These are phyloP conservation scores for Penicillium cosmopolitanum DNA, from an alignment of 495 filamentous ascomycete species.

Conservation along the genomic window DNA sequence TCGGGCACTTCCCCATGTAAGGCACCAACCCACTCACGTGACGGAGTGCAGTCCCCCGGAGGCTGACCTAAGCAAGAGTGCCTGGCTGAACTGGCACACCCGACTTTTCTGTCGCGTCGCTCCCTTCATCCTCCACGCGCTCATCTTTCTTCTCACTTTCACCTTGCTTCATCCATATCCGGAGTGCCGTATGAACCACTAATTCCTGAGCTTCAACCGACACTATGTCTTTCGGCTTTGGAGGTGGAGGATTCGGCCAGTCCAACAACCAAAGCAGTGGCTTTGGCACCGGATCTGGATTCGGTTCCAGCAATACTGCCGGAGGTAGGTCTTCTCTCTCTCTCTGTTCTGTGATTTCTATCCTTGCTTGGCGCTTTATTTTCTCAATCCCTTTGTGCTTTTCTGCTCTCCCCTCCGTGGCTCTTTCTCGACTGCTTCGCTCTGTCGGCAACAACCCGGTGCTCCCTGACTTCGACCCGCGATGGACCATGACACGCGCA, in stretches of 20 bases:
- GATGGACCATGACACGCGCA: conserved; percentile 34
- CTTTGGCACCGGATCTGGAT: conserved; percentile 49
- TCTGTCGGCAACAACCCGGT: conserved; percentile 30
- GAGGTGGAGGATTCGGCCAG: conserved; percentile 64
- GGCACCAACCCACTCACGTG: conserved; percentile 28
- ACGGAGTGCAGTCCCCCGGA: conserved; percentile 30
- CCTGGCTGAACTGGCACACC: conserved; percentile 29
- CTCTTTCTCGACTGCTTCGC: conserved; percentile 7
- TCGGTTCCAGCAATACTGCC: conserved; percentile 43
- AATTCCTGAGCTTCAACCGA: conserved; percentile 34
- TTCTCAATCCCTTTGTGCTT: conserved; percentile 18
- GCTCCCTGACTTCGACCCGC: conserved; percentile 44
- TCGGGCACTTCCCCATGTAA: conserved; percentile 12
- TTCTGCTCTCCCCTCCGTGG: conserved; percentile 20
- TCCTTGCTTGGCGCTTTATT: conserved; percentile 15
- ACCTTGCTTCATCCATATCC: conserved; percentile 16
- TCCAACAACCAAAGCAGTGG: conserved; percentile 60
- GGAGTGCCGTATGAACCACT: conserved; percentile 41
- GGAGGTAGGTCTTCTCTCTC: conserved; percentile 48
- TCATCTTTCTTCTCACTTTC: conserved; percentile 16
- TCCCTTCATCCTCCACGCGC: conserved; percentile 30
- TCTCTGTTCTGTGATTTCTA: conserved; percentile 1
- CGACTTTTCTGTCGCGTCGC: conserved; percentile 35
- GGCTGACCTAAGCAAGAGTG: conserved; percentile 28
- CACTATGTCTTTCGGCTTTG: conserved; percentile 53